Evolutionary conservation across 495 filamentous ascomycete genomes (phyloP), one percentile per base, ranked within the genome.

Genomic region (Sporormia fimetaria): DNA sequence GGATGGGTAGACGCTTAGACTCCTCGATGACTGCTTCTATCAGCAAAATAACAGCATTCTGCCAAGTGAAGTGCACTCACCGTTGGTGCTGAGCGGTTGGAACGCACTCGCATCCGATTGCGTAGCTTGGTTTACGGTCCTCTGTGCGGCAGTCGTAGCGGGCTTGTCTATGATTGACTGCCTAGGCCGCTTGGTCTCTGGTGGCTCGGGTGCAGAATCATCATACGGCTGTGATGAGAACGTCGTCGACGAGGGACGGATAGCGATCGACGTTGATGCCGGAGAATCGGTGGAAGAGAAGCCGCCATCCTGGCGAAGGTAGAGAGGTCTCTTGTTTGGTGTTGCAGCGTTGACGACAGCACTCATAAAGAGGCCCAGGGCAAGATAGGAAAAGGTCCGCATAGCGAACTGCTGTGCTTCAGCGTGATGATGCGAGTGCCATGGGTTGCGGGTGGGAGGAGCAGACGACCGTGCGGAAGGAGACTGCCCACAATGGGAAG

Each of bases 1-100:
- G 53, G 30, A 94, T 66, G 0, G 88, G 88, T 17, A 94, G 69
- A n/a, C 36, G 17, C 12, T 34, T 26, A 6, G 33, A 30, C 12
- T 9, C 11, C n/a, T 40, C 17, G 29, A 23, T 36, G 8, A n/a
- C 26, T 42, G 14, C 22, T 6, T 12, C 12, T 10, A 35, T 43
- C 26, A 37, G 42, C 27, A 17, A 25, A 10, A 25, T 17, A 21
- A 14, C n/a, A 4, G 4, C 3, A n/a, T 15, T 27, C 7, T 18
- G 6, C 23, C 8, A 6, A 7, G n/a, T 16, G 15, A 37, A 1
- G 38, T 3, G 26, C 15, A 35, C 44, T 48, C 8, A 49, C 50
- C 40, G 28, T 27, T 24, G 3, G 40, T 27, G 21, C 9, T 33
- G 3, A 40, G 31, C 10, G 50, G 33, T n/a, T 21, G 0, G 8